Conservation (phyloP, 2,329 filamentous ascomycete species). For the Fusarium brachygibbosum region DNA sequence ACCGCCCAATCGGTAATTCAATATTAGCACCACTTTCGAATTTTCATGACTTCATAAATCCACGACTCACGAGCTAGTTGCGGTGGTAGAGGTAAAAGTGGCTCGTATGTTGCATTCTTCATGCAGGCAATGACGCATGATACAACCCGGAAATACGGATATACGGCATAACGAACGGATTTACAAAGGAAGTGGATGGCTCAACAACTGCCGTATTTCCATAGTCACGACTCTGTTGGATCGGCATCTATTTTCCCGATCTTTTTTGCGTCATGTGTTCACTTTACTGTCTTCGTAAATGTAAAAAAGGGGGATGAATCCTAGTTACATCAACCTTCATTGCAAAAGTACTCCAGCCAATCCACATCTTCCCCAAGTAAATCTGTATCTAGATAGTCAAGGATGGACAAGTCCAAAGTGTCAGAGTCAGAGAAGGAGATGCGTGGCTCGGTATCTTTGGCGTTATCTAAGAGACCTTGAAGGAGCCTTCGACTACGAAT, state of each 20-base stretch:
- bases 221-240: too few relatives aligned
- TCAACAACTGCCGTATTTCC: not conserved
- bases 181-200: not conserved
- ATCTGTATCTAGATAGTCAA: constrained; percentile 15
- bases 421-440: not conserved
- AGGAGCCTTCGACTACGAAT: constrained; percentile 13
- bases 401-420: not conserved
- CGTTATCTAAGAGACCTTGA: not conserved
- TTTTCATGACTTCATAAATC: not conserved
- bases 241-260: too few relatives aligned
- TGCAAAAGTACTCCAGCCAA: not conserved
- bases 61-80: not conserved
- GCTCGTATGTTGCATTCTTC: not conserved
- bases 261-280: too few relatives aligned
- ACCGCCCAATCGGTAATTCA: not conserved
- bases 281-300: too few relatives aligned
- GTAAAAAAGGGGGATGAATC: too few relatives aligned
- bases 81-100: not conserved
- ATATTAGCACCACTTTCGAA: not conserved
- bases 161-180: not conserved
- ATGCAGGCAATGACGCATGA: not conserved
- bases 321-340: not conserved
- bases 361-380: constrained; percentile 6
- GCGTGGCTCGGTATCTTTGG: not conserved
- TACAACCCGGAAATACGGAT: not conserved